phyloP scores from a whole-genome alignment of 345 rosid species.

The Lumnitzera racemosa region DNA sequence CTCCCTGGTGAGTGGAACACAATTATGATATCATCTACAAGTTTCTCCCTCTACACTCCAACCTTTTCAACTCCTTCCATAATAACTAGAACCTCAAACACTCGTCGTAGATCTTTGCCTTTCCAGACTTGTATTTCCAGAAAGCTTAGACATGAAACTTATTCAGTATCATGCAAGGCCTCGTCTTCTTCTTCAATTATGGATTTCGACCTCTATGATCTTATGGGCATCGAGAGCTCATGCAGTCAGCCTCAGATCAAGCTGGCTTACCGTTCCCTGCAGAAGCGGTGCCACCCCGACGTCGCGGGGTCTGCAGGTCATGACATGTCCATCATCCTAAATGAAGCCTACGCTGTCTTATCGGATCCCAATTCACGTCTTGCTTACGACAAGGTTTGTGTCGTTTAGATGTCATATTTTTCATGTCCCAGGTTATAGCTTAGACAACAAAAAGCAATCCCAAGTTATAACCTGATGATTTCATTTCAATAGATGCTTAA shows the following conservation, averaged over 20 bases:
- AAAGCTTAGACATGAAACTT: background rate
- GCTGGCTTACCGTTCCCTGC: conserved; percentile 58
- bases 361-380: conserved; percentile 60
- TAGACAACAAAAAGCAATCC: no score
- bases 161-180: conserved; percentile 25
- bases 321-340: conserved; percentile 87
- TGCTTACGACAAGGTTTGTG: conserved; percentile 70
- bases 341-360: conserved; percentile 62
- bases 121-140: no score
- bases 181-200: conserved; percentile 27
- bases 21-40: conserved; percentile 6
- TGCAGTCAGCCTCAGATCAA: conserved; percentile 58
- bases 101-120: no score
- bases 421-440: no score
- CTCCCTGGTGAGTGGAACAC: background rate
- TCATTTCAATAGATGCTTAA: no score
- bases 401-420: background rate
- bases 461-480: no score
- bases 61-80: conserved; percentile 1
- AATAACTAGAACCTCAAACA: background rate
- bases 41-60: conserved; percentile 8
- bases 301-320: conserved; percentile 73
- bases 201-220: conserved; percentile 79
- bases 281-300: conserved; percentile 86
- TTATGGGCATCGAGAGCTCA: conserved; percentile 60